phyloP scores from a whole-genome alignment of 805 yeast genomes.

The Kockiozyma suomiensis region DNA sequence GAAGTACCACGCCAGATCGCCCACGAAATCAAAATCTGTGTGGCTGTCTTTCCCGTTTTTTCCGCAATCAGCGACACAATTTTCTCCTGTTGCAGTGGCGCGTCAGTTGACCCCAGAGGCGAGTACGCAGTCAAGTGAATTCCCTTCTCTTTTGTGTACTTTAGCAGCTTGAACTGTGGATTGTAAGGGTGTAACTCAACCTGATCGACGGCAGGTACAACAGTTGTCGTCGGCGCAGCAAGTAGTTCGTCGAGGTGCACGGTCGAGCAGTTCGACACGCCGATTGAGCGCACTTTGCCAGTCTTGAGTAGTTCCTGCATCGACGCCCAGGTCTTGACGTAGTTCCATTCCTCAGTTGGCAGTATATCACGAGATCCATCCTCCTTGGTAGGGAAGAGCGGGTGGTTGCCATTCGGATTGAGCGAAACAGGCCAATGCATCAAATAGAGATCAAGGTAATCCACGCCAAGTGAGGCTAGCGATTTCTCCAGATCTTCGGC shows the following conservation, averaged over 20 bases:
- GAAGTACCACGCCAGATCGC: conserved; percentile 61
- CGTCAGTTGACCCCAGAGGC: conserved; percentile 61
- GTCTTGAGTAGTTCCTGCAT: conserved; percentile 62
- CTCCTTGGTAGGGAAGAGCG: conserved; percentile 46
- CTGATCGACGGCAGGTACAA: conserved; percentile 73
- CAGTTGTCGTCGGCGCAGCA: conserved; percentile 41
- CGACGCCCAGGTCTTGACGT: conserved; percentile 65
- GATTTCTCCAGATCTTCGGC: conserved; percentile 59
- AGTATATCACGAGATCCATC: conserved; percentile 47
- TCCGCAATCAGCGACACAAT: conserved; percentile 57
- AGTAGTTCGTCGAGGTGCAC: conserved; percentile 28
- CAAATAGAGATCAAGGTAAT: conserved; percentile 75
- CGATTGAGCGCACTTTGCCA: conserved; percentile 68
- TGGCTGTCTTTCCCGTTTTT: conserved; percentile 54
- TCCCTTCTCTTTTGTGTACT: conserved; percentile 55
- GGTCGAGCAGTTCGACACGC: conserved; percentile 72
- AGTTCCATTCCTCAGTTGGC: conserved; percentile 40
- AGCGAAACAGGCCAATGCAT: conserved; percentile 83
- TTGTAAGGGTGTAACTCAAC: conserved; percentile 75
- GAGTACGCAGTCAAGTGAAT: conserved; percentile 74
- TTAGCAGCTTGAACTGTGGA: conserved; percentile 64
- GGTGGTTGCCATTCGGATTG: conserved; percentile 45
- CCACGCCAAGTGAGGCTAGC: conserved; percentile 63
- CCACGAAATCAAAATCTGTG: conserved; percentile 60
- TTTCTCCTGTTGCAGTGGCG: conserved; percentile 48